Conservation (phyloP, 169 alveolate genomes). For the Ichthyophthirius multifiliis region DNA sequence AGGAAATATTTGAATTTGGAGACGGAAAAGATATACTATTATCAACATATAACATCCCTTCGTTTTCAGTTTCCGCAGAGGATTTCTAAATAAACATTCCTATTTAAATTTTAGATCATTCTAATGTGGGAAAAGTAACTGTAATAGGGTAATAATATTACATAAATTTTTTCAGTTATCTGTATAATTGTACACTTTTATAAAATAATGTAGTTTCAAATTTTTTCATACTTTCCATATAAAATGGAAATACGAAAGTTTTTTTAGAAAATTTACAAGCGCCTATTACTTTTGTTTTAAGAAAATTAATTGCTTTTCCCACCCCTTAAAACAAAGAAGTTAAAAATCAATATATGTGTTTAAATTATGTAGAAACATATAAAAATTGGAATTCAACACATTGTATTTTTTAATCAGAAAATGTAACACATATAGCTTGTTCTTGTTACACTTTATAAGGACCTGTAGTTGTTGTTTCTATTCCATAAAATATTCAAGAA, state of each 20-base stretch:
- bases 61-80: background rate
- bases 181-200: background rate
- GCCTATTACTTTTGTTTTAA: background rate
- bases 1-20: background rate
- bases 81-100: background rate
- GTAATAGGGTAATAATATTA: background rate
- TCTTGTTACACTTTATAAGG: background rate
- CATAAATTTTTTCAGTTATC: background rate
- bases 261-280: background rate
- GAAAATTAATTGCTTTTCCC: background rate
- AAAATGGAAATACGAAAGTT: background rate
- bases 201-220: background rate
- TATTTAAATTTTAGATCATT: background rate
- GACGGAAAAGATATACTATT: background rate
- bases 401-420: background rate
- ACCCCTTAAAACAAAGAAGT: background rate
- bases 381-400: background rate
- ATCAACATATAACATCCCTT: background rate
- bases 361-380: background rate
- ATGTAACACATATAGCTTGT: background rate
- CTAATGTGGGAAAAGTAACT: background rate
- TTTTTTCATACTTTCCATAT: background rate
- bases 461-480: background rate
- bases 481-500: background rate
- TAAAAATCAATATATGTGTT: background rate